A percentile compares a stretch with the other conserved stretches of the same genome.
Evolutionary conservation across 116 monocot species (phyloP).

Genomic region (Cymodocea nodosa): DNA sequence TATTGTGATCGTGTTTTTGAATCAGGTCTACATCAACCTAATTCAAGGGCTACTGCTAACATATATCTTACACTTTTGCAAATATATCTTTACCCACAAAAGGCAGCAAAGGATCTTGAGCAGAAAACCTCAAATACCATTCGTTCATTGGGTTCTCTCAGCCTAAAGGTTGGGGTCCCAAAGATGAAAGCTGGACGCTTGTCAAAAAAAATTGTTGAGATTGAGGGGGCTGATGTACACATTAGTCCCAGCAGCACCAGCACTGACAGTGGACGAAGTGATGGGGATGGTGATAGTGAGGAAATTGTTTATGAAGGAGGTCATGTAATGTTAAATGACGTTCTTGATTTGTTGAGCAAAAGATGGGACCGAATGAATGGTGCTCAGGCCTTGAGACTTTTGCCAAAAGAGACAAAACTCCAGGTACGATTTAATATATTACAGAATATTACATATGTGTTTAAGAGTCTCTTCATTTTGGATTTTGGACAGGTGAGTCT

Average conservation of each 20-base stretch:
- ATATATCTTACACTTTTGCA: conserved; percentile 90
- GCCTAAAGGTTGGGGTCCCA: conserved; percentile 21
- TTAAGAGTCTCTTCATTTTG: no score
- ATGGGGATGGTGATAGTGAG: conserved; percentile 82
- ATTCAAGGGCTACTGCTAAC: conserved; percentile 41
- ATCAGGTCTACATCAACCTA: conserved; percentile 36
- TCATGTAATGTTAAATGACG: conserved; percentile 82
- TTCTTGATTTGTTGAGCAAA: conserved; percentile 78
- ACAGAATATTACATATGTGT: neutral
- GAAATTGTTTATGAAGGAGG: conserved; percentile 47
- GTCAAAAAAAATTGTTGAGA: conserved; percentile 68
- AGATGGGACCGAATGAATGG: conserved; percentile 99
- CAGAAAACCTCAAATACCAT: conserved; percentile 26
- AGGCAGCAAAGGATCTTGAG: conserved; percentile 45
- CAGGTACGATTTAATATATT: conserved; percentile 34
- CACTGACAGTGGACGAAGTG: conserved; percentile 95
- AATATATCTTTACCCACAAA: conserved; percentile 86
- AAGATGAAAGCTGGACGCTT: conserved; percentile 43
- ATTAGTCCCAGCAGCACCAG: conserved; percentile 70
- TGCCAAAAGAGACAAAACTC: conserved; percentile 85
- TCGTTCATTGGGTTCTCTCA: conserved; percentile 28
- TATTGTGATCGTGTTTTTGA: conserved; percentile 94
- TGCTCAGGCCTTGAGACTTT: conserved; percentile 74
- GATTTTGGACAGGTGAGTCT: no score
- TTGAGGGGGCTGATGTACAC: conserved; percentile 62